Evolutionary conservation across 2,329 filamentous ascomycete genomes (phyloP).

Genomic region (Claviceps sp.): DNA sequence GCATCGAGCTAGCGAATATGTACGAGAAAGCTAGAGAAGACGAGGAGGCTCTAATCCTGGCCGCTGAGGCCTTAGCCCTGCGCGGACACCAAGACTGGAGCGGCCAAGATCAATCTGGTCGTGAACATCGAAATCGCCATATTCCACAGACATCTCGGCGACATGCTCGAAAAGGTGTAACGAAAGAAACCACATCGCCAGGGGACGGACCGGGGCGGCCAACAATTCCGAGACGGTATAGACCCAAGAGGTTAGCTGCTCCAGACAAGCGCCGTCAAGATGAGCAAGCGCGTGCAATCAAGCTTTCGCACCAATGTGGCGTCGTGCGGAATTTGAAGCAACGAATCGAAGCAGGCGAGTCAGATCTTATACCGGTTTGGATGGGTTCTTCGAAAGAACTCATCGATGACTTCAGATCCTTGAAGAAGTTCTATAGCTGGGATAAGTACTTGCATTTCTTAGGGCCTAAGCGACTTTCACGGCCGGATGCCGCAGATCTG

Average conservation of each 20-base stretch:
- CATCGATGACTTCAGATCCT: constrained; percentile 49
- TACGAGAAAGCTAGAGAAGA: constrained; percentile 64
- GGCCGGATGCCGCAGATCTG: constrained; percentile 11
- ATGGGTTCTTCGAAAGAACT: constrained; percentile 46
- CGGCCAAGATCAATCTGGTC: background rate
- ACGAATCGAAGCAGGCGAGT: constrained; percentile 27
- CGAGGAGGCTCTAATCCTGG: constrained; percentile 64
- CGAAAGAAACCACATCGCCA: background rate
- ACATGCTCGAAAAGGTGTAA: background rate
- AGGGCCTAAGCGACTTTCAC: constrained; percentile 20
- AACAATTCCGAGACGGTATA: constrained; percentile 25
- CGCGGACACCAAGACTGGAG: constrained; percentile 30
- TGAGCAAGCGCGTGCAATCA: constrained; percentile 27
- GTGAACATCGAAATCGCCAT: background rate
- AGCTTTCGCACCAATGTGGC: constrained; percentile 28
- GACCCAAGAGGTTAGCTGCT: constrained; percentile 32
- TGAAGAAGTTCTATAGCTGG: constrained; percentile 53
- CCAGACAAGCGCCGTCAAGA: constrained; percentile 30
- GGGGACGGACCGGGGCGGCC: background rate
- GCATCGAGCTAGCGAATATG: constrained; percentile 68
- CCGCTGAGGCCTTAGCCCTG: constrained; percentile 60
- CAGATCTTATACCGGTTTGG: constrained; percentile 36
- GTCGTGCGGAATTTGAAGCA: constrained; percentile 28
- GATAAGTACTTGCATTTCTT: constrained; percentile 50
- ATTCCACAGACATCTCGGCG: background rate